A percentile compares a stretch with the other conserved stretches of the same genome.
phyloP scores from a whole-genome alignment of 768 basidiomycete genomes.

The Suillus weaverae region DNA sequence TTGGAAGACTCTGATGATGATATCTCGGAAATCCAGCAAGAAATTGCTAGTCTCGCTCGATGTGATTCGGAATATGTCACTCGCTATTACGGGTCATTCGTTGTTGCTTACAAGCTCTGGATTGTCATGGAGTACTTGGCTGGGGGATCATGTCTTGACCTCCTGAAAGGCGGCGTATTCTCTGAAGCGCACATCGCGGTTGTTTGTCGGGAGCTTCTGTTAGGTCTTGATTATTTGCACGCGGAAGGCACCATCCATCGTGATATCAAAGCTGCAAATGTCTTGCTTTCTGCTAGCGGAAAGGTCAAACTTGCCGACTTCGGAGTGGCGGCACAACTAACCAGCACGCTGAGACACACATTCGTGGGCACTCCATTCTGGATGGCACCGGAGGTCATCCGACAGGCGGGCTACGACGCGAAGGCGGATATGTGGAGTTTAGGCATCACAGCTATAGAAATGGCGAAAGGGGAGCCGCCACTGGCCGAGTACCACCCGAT shows the following conservation, averaged over 20 bases:
- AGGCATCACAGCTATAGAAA: constrained; percentile 97
- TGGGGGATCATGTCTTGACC: constrained; percentile 96
- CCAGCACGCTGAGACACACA: constrained; percentile 90
- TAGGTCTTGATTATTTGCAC: constrained; percentile 96
- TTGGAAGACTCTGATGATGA: constrained; percentile 98
- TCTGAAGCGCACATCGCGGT: constrained; percentile 94
- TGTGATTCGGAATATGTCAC: constrained; percentile 98
- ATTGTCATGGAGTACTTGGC: constrained; percentile 99
- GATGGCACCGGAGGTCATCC: constrained; percentile 99
- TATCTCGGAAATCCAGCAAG: constrained; percentile 97
- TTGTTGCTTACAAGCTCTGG: constrained; percentile 96
- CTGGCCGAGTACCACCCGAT: constrained; percentile 97
- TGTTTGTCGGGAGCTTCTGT: constrained; percentile 87
- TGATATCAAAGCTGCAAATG: constrained; percentile 98
- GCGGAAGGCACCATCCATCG: constrained; percentile 95
- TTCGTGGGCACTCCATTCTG: constrained; percentile 98
- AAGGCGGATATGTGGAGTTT: constrained; percentile 98
- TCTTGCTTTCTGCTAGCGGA: constrained; percentile 86
- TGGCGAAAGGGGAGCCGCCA: constrained; percentile 97
- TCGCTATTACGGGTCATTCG: constrained; percentile 94
- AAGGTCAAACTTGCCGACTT: constrained; percentile 98
- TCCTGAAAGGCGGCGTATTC: constrained; percentile 89
- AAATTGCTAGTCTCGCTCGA: constrained; percentile 93
- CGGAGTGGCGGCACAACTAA: constrained; percentile 96
- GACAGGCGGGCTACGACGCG: constrained; percentile 93